These are phyloP conservation scores for Penicillium nucicola DNA, from an alignment of 495 filamentous ascomycete species.

Conservation along the genomic window DNA sequence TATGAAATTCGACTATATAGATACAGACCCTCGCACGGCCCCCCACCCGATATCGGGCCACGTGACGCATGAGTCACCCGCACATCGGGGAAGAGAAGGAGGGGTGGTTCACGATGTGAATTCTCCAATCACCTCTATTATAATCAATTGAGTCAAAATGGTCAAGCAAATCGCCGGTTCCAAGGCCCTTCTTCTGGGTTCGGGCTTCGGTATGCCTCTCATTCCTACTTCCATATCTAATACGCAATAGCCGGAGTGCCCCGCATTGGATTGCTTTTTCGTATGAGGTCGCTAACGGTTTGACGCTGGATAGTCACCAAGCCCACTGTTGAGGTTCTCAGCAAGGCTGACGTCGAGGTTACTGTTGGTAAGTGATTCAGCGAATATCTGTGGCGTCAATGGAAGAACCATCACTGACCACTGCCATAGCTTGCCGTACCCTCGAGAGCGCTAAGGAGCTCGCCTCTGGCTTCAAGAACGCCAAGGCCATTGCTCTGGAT, in stretches of 20 bases:
- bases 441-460: constrained; percentile 74
- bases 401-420: background rate
- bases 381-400: background rate
- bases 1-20: too few relatives aligned
- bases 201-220: constrained; percentile 59
- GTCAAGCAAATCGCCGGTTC: constrained; percentile 39
- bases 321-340: constrained; percentile 75
- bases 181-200: constrained; percentile 70
- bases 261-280: constrained; percentile 20
- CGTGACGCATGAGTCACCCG: constrained; percentile 25
- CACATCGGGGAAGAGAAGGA: constrained; percentile 4
- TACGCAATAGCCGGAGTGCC: constrained; percentile 16
- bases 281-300: constrained; percentile 3
- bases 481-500: constrained; percentile 76
- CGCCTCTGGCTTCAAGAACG: constrained; percentile 64
- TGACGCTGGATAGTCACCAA: constrained; percentile 52
- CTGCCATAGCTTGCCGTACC: constrained; percentile 74
- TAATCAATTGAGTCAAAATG: constrained; percentile 28
- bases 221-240: background rate
- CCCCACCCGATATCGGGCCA: constrained; percentile 27
- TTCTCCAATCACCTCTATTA: constrained; percentile 9
- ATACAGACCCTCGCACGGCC: background rate
- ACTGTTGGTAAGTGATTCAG: constrained; percentile 65
- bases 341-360: constrained; percentile 70
- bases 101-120: background rate